Evolutionary conservation across 176 grass and related monocot genomes (phyloP).

Genomic region (Ensete glaucum): DNA sequence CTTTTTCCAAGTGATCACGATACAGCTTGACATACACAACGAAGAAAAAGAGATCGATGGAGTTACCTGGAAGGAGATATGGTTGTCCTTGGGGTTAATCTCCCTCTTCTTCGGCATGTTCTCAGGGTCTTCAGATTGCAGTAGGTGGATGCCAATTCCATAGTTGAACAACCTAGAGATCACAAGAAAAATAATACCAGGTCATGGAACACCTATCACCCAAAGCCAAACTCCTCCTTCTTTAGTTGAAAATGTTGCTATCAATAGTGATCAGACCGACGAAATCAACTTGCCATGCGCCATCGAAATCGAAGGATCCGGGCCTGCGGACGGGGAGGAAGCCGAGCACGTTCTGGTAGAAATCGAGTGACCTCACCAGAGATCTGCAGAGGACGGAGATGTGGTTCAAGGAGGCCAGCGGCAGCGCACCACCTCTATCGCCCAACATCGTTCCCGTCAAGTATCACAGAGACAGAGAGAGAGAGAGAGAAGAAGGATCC

Average conservation of each 20-base stretch:
- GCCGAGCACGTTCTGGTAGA: slow-evolving; percentile 81
- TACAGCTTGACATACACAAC: background rate
- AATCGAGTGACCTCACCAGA: slow-evolving; percentile 39
- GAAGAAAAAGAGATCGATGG: background rate
- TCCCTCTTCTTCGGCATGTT: slow-evolving; percentile 47
- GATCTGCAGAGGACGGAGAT: slow-evolving; percentile 71
- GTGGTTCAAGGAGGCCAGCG: slow-evolving; percentile 75
- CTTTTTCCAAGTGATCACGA: background rate
- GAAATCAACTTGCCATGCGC: slow-evolving; percentile 44
- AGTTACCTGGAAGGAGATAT: slow-evolving; percentile 88
- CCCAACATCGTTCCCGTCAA: background rate
- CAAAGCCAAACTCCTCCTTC: background rate
- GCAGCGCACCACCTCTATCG: slow-evolving; percentile 20
- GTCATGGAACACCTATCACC: background rate
- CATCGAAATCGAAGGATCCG: slow-evolving; percentile 57
- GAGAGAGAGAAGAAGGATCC: background rate
- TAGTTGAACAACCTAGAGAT: slow-evolving; percentile 55
- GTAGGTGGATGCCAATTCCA: slow-evolving; percentile 67
- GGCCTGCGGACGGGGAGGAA: slow-evolving; percentile 62
- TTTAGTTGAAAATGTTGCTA: background rate
- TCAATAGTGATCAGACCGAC: background rate
- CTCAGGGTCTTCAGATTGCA: slow-evolving; percentile 48
- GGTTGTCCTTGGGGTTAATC: slow-evolving; percentile 92
- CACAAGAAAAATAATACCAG: background rate
- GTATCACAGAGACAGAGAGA: background rate